phyloP scores from a whole-genome alignment of 2,329 filamentous ascomycete genomes.

The Aspergillus japonicus region DNA sequence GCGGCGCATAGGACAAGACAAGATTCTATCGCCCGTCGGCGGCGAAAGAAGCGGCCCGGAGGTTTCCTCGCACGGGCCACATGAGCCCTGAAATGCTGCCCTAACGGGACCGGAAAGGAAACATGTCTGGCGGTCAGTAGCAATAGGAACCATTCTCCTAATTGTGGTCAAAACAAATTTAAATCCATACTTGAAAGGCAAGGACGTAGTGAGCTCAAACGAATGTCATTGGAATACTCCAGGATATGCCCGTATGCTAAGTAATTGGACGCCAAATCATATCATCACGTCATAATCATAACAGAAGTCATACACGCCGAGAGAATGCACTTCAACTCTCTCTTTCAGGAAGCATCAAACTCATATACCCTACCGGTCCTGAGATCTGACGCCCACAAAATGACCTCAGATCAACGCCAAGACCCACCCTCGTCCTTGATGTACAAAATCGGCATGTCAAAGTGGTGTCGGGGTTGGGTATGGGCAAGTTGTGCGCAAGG shows the following conservation, averaged over 20 bases:
- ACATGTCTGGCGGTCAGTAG: neutral
- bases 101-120: constrained; percentile 13
- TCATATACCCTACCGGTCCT: neutral
- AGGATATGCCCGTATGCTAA: constrained; percentile 6
- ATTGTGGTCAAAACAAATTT: neutral
- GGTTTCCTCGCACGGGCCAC: constrained; percentile 30
- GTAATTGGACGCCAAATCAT: constrained; percentile 13
- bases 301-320: constrained; percentile 20
- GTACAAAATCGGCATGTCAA: constrained; percentile 1
- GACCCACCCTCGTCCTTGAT: constrained; percentile 1
- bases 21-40: neutral
- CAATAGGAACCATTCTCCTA: neutral
- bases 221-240: constrained; percentile 14
- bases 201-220: constrained; percentile 6
- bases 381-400: neutral
- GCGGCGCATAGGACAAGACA: neutral
- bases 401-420: neutral
- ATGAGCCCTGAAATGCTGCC: constrained; percentile 26
- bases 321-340: neutral
- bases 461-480: constrained; percentile 9
- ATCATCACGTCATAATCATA: constrained; percentile 27
- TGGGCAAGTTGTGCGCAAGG: neutral
- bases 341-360: constrained; percentile 4
- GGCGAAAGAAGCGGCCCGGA: constrained; percentile 3
- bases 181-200: too few species aligned